phyloP scores from a whole-genome alignment of 2,329 filamentous ascomycete genomes.

The Stemphylium vesicarium region DNA sequence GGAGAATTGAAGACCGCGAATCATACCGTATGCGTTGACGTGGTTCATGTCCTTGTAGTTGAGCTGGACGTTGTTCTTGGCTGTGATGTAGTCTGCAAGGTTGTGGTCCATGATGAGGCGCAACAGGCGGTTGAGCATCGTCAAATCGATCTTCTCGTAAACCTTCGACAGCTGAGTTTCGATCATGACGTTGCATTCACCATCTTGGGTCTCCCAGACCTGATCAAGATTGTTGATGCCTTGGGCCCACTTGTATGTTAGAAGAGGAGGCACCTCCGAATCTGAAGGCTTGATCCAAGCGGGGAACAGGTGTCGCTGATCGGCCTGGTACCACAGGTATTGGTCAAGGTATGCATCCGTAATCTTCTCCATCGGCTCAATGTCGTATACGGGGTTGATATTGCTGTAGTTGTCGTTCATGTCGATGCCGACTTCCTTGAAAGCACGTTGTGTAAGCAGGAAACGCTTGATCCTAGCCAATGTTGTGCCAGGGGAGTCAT shows the following conservation, averaged over 20 bases:
- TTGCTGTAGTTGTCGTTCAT: conserved; percentile 99
- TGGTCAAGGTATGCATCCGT: conserved; percentile 98
- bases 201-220: conserved; percentile 92
- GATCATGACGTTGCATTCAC: conserved; percentile 98
- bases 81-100: conserved; percentile 96
- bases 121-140: conserved; percentile 88
- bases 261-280: conserved; percentile 90
- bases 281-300: conserved; percentile 99
- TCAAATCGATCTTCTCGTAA: conserved; percentile 98
- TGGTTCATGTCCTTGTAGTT: conserved; percentile 99
- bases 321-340: conserved; percentile 98
- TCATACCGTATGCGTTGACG: conserved; percentile 98
- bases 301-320: conserved; percentile 95
- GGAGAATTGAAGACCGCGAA: conserved; percentile 95
- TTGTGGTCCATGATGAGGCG: conserved; percentile 99
- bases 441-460: conserved; percentile 92
- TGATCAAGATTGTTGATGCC: conserved; percentile 97
- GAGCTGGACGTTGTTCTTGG: conserved; percentile 98
- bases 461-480: conserved; percentile 97
- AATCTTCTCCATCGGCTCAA: conserved; percentile 99
- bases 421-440: conserved; percentile 99
- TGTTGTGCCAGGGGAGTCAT: conserved; percentile 96
- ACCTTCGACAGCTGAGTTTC: conserved; percentile 99
- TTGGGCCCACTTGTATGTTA: conserved; percentile 99
- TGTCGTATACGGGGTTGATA: conserved; percentile 98